Evolutionary conservation across 129 eudicot species (phyloP), one percentile per base, ranked within the genome.

Genomic region (Tanacetum coccineum): DNA sequence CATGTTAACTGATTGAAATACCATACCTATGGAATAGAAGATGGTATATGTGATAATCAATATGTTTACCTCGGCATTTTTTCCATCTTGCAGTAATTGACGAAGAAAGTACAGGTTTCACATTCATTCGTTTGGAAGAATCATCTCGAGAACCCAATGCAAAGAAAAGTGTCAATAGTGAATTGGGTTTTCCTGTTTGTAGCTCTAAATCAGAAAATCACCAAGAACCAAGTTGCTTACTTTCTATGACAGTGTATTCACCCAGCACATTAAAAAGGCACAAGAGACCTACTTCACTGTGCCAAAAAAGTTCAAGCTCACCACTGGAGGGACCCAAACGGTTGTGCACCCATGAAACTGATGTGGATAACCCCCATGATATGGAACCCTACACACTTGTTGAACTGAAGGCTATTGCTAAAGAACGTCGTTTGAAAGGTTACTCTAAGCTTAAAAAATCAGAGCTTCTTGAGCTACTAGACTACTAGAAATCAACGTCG

Each of bases 361-460:
- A n/a, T n/a, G n/a, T n/a, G n/a, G n/a, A n/a, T n/a, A n/a, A n/a
- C n/a, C n/a, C n/a, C n/a, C n/a, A n/a, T n/a, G n/a, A n/a, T n/a
- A n/a, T n/a, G n/a, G n/a, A n/a, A n/a, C n/a, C n/a, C n/a, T n/a
- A n/a, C n/a, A n/a, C 76, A 19, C 20, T 78, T n/a, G 50, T 17
- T 13, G 78, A 81, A 2, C 76, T 78, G 28, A 66, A 40, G 53
- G 75, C 25, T 7, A 72, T 79, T 28, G 80, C 79, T 44, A 83
- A 42, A 70, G 36, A 62, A 45, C 65, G 54, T 1, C 57, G 70
- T 15, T 0, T 84, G 44, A 80, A 21, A 64, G 75, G 83, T 18
- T 74, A 53, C 32, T 56, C 12, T 40, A 81, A 74, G 72, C 70
- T 81, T 65, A 69, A 70, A 44, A 84, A 84, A 72, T 36, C 59